Percentiles rank a stretch among this genome's conserved stretches.
These are phyloP conservation scores for Geosmithia putterillii DNA, from an alignment of 2,329 filamentous ascomycete genomes.

Conservation along the genomic window DNA sequence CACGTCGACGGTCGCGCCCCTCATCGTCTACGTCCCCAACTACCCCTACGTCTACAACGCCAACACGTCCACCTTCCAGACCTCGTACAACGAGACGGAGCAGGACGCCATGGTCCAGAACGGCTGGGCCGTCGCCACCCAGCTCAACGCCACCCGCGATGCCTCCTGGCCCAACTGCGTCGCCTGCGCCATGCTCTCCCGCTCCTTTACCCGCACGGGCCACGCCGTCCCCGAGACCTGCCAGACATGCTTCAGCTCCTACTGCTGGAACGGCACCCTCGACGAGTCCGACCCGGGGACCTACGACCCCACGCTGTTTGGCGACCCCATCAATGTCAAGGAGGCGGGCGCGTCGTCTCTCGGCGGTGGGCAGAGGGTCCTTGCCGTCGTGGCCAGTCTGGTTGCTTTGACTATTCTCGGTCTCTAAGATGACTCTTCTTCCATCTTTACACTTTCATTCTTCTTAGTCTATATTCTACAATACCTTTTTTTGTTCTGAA, in stretches of 20 bases:
- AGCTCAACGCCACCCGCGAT: constrained; percentile 68
- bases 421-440: neutral
- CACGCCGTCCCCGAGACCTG: constrained; percentile 61
- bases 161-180: constrained; percentile 70
- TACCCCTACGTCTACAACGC: constrained; percentile 63
- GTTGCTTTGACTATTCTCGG: constrained; percentile 8
- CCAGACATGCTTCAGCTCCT: constrained; percentile 60
- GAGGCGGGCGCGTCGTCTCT: neutral
- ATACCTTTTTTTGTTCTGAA: neutral
- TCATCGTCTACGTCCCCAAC: constrained; percentile 75
- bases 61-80: constrained; percentile 70
- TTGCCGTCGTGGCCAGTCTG: constrained; percentile 5
- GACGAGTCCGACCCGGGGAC: constrained; percentile 18
- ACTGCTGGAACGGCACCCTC: constrained; percentile 87
- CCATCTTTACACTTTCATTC: neutral
- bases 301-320: constrained; percentile 15
- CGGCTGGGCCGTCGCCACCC: constrained; percentile 72
- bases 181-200: constrained; percentile 71
- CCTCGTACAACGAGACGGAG: constrained; percentile 48
- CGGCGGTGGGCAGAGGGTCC: neutral
- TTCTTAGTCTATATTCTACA: neutral
- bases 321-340: constrained; percentile 10
- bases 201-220: constrained; percentile 61
- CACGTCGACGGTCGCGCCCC: constrained; percentile 43
- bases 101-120: constrained; percentile 78